Evolutionary conservation across 306 rosid species (phyloP).

Genomic region (Rosa lucieae): DNA sequence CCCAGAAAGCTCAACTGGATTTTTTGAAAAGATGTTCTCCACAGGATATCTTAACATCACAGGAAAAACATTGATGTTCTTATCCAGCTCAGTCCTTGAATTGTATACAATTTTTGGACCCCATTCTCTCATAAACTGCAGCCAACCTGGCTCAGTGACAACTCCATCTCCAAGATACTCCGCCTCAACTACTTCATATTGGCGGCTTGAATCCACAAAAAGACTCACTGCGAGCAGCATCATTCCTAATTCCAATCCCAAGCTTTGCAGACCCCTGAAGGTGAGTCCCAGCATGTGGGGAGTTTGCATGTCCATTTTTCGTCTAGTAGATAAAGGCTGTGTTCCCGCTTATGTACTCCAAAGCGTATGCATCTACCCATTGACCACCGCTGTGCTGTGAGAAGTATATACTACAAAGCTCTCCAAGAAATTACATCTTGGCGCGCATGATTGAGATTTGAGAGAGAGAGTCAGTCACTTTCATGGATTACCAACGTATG

Average conservation of each 20-base stretch:
- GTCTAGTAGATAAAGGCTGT: conserved; percentile 52
- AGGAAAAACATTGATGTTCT: conserved; percentile 37
- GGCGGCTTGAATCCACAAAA: conserved; percentile 45
- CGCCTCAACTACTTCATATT: conserved; percentile 48
- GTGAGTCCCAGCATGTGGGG: conserved; percentile 49
- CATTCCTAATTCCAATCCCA: conserved; percentile 56
- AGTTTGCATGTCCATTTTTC: conserved; percentile 52
- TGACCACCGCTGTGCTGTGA: conserved; percentile 57
- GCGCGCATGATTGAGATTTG: no score
- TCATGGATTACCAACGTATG: no score
- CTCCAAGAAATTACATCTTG: conserved; percentile 21
- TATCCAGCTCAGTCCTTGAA: conserved; percentile 46
- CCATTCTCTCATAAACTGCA: conserved; percentile 60
- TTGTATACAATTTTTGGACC: conserved; percentile 55
- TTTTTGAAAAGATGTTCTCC: conserved; percentile 30
- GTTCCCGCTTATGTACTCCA: conserved; percentile 52
- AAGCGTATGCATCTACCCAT: conserved; percentile 53
- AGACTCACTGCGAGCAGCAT: conserved; percentile 35
- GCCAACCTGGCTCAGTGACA: conserved; percentile 49
- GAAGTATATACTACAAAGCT: conserved; percentile 53
- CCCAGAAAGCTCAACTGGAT: conserved; percentile 49
- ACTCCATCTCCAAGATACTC: conserved; percentile 45
- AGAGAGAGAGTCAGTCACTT: no score
- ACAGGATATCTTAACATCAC: conserved; percentile 26
- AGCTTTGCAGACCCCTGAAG: conserved; percentile 54